phyloP scores from a whole-genome alignment of 306 rosid species.

The Argentina anserina region DNA sequence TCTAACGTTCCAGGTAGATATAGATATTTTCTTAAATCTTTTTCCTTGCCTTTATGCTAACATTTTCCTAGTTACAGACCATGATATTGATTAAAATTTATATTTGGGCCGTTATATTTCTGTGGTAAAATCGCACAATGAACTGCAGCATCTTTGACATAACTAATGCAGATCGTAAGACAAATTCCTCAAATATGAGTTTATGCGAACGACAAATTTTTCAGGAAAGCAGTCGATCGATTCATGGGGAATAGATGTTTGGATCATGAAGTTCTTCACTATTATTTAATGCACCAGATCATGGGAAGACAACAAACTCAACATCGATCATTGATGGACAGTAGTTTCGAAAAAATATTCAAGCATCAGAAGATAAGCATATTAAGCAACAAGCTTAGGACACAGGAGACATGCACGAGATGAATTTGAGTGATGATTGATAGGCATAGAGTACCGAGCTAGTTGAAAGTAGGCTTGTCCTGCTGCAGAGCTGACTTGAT shows the following conservation, averaged over 20 bases:
- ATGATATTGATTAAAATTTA: not conserved
- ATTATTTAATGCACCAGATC: not conserved
- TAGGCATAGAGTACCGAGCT: not conserved
- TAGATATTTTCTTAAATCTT: too few species aligned
- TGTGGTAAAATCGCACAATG: not conserved
- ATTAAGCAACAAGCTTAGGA: not conserved
- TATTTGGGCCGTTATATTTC: too few species aligned
- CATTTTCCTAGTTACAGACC: not conserved
- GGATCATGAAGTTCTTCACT: not conserved
- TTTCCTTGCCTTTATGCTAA: too few species aligned
- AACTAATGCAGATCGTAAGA: not conserved
- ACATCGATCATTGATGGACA: not conserved
- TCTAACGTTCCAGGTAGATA: too few species aligned
- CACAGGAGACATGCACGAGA: not conserved
- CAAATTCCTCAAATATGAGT: not conserved
- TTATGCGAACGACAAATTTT: not conserved
- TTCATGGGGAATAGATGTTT: not conserved
- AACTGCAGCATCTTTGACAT: not conserved
- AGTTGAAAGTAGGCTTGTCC: not conserved
- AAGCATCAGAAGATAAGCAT: not conserved
- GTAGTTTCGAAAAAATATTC: not conserved
- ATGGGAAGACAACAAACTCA: not conserved
- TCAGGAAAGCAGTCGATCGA: not conserved
- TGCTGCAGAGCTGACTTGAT: conserved; percentile 1
- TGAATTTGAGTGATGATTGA: not conserved